These are phyloP conservation scores for Cladosporium halotolerans DNA, from an alignment of 2,329 filamentous ascomycete species.

Conservation along the genomic window DNA sequence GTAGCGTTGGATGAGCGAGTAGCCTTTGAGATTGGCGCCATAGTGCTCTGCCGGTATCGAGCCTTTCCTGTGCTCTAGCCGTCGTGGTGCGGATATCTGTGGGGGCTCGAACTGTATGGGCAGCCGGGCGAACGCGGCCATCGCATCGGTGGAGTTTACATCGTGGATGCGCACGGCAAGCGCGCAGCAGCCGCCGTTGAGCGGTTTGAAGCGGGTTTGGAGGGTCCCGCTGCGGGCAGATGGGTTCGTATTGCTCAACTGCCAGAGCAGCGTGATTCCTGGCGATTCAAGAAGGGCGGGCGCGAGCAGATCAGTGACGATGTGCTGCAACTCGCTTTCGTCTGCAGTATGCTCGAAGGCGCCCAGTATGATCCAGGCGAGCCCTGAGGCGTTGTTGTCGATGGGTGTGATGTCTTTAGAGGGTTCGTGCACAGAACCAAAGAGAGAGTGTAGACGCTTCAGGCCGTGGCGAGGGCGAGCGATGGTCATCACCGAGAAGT, in stretches of 20 bases:
- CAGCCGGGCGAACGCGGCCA: not conserved
- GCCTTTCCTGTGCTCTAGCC: not conserved
- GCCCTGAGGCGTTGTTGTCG: not conserved
- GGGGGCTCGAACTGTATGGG: conserved; percentile 8
- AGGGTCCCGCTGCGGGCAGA: conserved; percentile 12
- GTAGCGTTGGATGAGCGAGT: conserved; percentile 12
- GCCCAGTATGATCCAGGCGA: conserved; percentile 11
- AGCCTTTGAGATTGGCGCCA: conserved; percentile 11
- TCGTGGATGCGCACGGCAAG: conserved; percentile 11
- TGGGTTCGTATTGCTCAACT: conserved; percentile 12
- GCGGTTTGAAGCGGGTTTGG: conserved; percentile 7
- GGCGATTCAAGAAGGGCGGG: conserved; percentile 10
- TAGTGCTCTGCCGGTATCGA: conserved; percentile 6
- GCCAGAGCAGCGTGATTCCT: conserved; percentile 10
- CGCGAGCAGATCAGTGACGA: conserved; percentile 4
- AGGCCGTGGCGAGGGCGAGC: conserved; percentile 8
- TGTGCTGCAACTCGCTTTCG: conserved; percentile 2
- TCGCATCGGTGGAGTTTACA: not conserved
- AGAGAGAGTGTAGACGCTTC: not conserved
- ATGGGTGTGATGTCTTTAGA: not conserved
- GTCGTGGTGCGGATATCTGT: not conserved
- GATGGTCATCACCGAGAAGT: conserved; percentile 1
- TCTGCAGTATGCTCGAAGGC: not conserved
- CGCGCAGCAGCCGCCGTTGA: conserved; percentile 15
- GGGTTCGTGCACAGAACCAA: conserved; percentile 1